Evolutionary conservation across 2,329 filamentous ascomycete genomes (phyloP).

Genomic region (Diaporthe citrichinensis): DNA sequence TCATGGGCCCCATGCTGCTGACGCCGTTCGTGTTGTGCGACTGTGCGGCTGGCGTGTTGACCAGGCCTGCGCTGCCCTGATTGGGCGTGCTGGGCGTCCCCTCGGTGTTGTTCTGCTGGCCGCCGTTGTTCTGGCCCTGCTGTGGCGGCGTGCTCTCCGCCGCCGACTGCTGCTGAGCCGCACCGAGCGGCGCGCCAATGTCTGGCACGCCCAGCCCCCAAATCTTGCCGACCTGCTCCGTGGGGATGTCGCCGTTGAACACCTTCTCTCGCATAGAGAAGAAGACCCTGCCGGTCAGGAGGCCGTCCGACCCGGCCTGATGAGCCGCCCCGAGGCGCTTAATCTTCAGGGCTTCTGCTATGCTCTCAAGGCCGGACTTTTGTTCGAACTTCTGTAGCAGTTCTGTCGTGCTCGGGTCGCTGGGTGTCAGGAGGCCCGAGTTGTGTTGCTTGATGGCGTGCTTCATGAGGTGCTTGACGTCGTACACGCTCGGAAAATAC

Average conservation of each 20-base stretch:
- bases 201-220: conserved; percentile 89
- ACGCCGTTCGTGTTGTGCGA: conserved; percentile 70
- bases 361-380: conserved; percentile 92
- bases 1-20: conserved; percentile 77
- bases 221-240: conserved; percentile 89
- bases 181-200: conserved; percentile 53
- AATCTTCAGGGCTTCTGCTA: conserved; percentile 92
- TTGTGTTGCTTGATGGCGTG: conserved; percentile 81
- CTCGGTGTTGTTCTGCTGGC: conserved; percentile 55
- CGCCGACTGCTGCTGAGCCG: conserved; percentile 27
- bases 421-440: conserved; percentile 72
- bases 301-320: conserved; percentile 92
- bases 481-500: conserved; percentile 94
- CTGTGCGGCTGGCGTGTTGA: conserved; percentile 63
- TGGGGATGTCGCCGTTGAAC: conserved; percentile 85
- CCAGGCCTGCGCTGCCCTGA: conserved; percentile 68
- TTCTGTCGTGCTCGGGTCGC: conserved; percentile 76
- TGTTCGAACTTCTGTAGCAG: conserved; percentile 88
- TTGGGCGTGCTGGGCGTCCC: conserved; percentile 74
- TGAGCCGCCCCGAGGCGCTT: conserved; percentile 90
- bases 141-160: conserved; percentile 59
- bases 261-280: conserved; percentile 93
- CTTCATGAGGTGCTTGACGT: conserved; percentile 98
- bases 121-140: conserved; percentile 47
- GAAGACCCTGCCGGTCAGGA: conserved; percentile 94